Evolutionary conservation across 495 filamentous ascomycete genomes (phyloP).

Genomic region (Aspergillus bridgeri): DNA sequence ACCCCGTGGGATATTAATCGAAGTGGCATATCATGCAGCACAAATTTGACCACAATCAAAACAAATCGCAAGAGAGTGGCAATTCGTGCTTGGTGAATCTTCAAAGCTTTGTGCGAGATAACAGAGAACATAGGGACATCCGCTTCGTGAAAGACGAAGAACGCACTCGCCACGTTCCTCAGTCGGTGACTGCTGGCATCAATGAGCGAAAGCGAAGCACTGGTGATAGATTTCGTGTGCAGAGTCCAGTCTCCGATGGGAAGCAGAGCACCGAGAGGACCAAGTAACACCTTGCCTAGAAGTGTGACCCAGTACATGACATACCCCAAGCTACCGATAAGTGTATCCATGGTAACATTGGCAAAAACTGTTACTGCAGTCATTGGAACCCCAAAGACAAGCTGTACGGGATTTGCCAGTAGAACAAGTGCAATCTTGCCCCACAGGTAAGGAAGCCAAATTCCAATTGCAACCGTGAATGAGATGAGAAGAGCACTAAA

Average conservation of each 20-base stretch:
- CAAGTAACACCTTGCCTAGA: slow-evolving; percentile 40
- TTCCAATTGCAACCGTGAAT: slow-evolving; percentile 73
- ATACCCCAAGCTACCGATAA: slow-evolving; percentile 55
- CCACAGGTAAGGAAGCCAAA: slow-evolving; percentile 88
- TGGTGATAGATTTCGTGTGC: slow-evolving; percentile 39
- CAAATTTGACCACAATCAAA: slow-evolving; percentile 26
- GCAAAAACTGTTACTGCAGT: slow-evolving; percentile 64
- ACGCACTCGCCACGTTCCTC: slow-evolving; percentile 41
- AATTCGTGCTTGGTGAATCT: slow-evolving; percentile 45
- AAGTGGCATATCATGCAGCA: slow-evolving; percentile 40
- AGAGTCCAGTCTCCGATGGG: slow-evolving; percentile 40
- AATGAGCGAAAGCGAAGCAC: slow-evolving; percentile 45
- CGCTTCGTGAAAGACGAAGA: slow-evolving; percentile 48
- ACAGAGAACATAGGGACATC: slow-evolving; percentile 61
- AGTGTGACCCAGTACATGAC: slow-evolving; percentile 52
- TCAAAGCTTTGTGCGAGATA: slow-evolving; percentile 57
- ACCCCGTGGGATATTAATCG: slow-evolving; percentile 29
- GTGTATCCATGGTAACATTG: slow-evolving; percentile 64
- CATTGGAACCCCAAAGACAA: slow-evolving; percentile 66
- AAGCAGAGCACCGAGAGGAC: slow-evolving; percentile 41
- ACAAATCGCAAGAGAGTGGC: slow-evolving; percentile 16
- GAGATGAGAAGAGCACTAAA: slow-evolving; percentile 90
- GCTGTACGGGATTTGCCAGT: slow-evolving; percentile 70
- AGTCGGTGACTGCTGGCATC: slow-evolving; percentile 42
- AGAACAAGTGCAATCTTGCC: slow-evolving; percentile 80